Evolutionary conservation across 2,329 filamentous ascomycete species (phyloP).

Genomic region (Arachnomyces sp.): DNA sequence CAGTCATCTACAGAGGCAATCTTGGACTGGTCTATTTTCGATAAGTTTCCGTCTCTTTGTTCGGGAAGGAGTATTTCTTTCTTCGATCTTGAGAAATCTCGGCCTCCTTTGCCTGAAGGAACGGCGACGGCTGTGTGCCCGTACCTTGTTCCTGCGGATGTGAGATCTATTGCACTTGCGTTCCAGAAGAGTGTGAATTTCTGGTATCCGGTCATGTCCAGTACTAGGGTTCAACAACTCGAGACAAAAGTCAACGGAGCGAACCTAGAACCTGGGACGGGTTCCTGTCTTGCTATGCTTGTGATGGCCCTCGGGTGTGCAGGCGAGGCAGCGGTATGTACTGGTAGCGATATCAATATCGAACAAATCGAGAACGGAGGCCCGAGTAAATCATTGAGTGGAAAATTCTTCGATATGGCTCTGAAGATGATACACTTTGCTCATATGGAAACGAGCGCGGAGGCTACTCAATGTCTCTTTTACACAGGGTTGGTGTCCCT

Average conservation of each 20-base stretch:
- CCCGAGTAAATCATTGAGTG: slow-evolving; percentile 30
- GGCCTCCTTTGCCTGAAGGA: slow-evolving; percentile 26
- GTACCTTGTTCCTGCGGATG: slow-evolving; percentile 36
- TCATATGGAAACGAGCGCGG: slow-evolving; percentile 41
- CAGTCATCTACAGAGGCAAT: slow-evolving; percentile 46
- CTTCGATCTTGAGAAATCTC: slow-evolving; percentile 42
- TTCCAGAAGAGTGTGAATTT: slow-evolving; percentile 46
- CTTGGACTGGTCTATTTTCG: slow-evolving; percentile 47
- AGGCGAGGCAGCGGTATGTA: slow-evolving; percentile 31
- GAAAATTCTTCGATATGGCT: slow-evolving; percentile 42
- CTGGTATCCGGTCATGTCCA: slow-evolving; percentile 47
- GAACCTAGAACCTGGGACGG: slow-evolving; percentile 30
- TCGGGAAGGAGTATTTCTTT: slow-evolving; percentile 38
- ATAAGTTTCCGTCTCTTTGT: slow-evolving; percentile 38
- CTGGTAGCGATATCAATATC: slow-evolving; percentile 12
- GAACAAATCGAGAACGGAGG: slow-evolving; percentile 25
- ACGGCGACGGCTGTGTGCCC: slow-evolving; percentile 27
- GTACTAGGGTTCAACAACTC: slow-evolving; percentile 28
- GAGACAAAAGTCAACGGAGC: slow-evolving; percentile 27
- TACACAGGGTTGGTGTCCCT: slow-evolving; percentile 38
- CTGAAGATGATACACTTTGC: slow-evolving; percentile 41
- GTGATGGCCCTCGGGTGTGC: slow-evolving; percentile 45
- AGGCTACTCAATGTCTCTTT: slow-evolving; percentile 45
- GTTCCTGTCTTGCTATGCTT: slow-evolving; percentile 39
- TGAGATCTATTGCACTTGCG: slow-evolving; percentile 35